Base-by-base conservation (phyloP, 164 flowering plant species). In the Warburgia ugandensis region DNA sequence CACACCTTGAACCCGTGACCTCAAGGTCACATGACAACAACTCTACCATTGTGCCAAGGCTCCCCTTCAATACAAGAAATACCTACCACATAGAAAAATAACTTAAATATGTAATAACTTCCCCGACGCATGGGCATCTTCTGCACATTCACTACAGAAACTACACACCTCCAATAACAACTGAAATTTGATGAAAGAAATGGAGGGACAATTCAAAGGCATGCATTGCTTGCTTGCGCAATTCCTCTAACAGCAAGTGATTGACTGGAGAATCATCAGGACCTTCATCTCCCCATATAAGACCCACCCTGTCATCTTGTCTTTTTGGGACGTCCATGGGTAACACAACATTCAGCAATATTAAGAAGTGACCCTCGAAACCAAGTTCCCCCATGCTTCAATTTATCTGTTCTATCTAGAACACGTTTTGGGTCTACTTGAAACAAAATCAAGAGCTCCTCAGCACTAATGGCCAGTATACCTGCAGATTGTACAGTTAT, bases 191-290 rank as follows among this genome's bases (percentile, higher is more conserved):
- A n/a, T n/a, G n/a, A n/a, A n/a, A n/a, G n/a, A n/a, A n/a, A n/a
- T n/a, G n/a, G n/a, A n/a, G n/a, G n/a, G n/a, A n/a, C n/a, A n/a
- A n/a, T n/a, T n/a, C n/a, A n/a, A n/a, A n/a, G n/a, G n/a, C 89
- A 60, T 82, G 88, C 97, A 84, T 88, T 48, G 84, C 97, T 86
- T 80, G 81, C 39, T 79, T 74, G 27, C 95, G 70, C 26, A 92
- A 67, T 59, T 88, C 84, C 50, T 71, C 75, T 14, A 84, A 32
- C 12, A 89, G 83, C 78, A 86, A 50, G 16, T 40, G 54, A 36
- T 73, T 74, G 26, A 88, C 71, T 50, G 67, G 62, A 9, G 55
- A 64, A 59, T 82, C 80, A 59, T 80, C 94, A 47, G 13, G 46
- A 17, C 75, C 78, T 71, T 92, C 97, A 37, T 84, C 81, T 58